Evolutionary conservation across 148 eudicot species (phyloP).

Genomic region (Silene latifolia): DNA sequence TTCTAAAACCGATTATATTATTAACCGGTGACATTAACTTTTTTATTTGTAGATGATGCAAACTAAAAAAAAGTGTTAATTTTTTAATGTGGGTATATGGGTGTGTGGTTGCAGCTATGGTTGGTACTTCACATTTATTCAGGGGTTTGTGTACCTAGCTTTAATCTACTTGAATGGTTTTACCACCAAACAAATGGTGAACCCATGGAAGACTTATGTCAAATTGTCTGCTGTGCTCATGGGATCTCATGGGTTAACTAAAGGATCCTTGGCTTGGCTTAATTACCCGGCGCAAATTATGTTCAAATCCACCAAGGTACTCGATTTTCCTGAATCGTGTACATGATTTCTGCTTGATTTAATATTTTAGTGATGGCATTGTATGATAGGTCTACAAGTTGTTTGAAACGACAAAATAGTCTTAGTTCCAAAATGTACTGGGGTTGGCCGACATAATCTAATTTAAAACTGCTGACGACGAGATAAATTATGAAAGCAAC

Average conservation of each 20-base stretch:
- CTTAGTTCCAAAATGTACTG: background rate
- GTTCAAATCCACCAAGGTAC: constrained; percentile 96
- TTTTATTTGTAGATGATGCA: background rate
- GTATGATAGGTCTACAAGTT: background rate
- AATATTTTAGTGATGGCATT: background rate
- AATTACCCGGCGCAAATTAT: constrained; percentile 95
- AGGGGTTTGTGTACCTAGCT: constrained; percentile 81
- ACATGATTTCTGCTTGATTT: background rate
- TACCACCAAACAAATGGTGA: constrained; percentile 88
- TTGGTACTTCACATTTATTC: constrained; percentile 96
- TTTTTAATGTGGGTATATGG: background rate
- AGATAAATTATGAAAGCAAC: background rate
- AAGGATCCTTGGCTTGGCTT: constrained; percentile 88
- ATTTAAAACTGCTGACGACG: background rate
- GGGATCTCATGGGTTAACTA: constrained; percentile 98
- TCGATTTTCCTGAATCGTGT: background rate
- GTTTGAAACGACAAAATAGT: background rate
- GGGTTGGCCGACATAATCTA: background rate
- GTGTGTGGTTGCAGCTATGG: constrained; percentile 58
- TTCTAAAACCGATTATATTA: no score
- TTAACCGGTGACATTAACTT: background rate
- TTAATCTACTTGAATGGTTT: constrained; percentile 84
- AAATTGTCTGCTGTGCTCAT: constrained; percentile 83
- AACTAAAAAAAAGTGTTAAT: background rate
- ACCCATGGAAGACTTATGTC: constrained; percentile 87